Evolutionary conservation across 306 rosid species (phyloP).

Genomic region (Sindora glabra): DNA sequence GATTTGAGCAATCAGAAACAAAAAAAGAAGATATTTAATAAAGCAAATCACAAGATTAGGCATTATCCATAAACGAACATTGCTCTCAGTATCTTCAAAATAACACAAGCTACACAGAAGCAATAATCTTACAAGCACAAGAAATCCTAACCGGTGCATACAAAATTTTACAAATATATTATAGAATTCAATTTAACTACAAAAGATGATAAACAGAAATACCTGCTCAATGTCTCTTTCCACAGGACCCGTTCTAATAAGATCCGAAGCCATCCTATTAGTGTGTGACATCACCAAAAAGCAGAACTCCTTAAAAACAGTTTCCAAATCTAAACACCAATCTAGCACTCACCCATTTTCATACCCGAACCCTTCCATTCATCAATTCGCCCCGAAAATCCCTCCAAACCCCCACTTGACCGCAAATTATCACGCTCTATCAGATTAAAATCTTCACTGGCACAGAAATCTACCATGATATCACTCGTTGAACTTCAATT

Average conservation of each 20-base stretch:
- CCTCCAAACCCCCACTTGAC: conserved; percentile 30
- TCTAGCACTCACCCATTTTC: conserved; percentile 46
- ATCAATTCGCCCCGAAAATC: conserved; percentile 28
- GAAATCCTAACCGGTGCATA: conserved; percentile 9
- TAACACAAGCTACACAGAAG: conserved; percentile 12
- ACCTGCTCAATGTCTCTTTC: conserved; percentile 99
- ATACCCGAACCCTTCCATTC: conserved; percentile 63
- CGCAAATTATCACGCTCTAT: conserved; percentile 23
- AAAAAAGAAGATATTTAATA: not conserved
- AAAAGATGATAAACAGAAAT: conserved; percentile 16
- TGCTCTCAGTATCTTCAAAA: not conserved
- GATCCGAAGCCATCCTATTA: conserved; percentile 87
- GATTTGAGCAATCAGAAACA: not conserved
- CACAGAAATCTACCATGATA: conserved; percentile 53
- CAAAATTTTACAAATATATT: not conserved
- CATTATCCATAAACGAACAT: conserved; percentile 1
- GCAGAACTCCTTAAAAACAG: conserved; percentile 27
- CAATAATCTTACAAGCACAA: conserved; percentile 2
- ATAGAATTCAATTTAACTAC: not conserved
- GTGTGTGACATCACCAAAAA: conserved; percentile 45
- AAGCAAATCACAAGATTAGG: not conserved
- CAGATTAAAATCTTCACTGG: conserved; percentile 33
- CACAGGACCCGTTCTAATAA: conserved; percentile 70
- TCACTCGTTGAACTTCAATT: conserved; percentile 18
- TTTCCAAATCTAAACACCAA: conserved; percentile 42